Percentiles rank a stretch among this genome's conserved stretches.
Conservation (phyloP, 306 rosid species). For the Cucurbita maxima region DNA sequence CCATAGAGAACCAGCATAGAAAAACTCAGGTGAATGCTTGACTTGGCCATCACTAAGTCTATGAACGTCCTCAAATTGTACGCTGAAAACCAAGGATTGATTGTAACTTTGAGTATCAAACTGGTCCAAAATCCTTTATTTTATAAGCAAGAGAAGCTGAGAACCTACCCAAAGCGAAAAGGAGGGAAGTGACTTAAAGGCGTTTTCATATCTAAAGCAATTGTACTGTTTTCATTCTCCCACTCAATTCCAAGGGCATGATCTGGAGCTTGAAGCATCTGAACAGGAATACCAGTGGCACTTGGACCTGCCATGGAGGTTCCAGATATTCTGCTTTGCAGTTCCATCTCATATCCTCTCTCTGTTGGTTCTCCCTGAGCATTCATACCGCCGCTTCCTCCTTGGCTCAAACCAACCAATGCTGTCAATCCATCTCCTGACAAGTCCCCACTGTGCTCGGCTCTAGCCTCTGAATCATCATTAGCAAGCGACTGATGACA, state of each 20-base stretch:
- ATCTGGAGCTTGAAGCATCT: constrained; percentile 67
- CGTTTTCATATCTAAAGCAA: constrained; percentile 85
- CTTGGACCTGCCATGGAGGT: constrained; percentile 51
- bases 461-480: constrained; percentile 80
- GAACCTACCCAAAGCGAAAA: constrained; percentile 90
- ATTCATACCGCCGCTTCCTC: constrained; percentile 43
- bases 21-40: constrained; percentile 86
- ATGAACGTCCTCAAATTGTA: constrained; percentile 92
- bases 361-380: constrained; percentile 52
- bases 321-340: constrained; percentile 54
- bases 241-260: constrained; percentile 66
- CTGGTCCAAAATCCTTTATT: neutral
- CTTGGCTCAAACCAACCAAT: constrained; percentile 83
- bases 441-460: constrained; percentile 62
- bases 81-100: constrained; percentile 38
- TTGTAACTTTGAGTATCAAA: neutral
- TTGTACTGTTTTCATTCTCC: constrained; percentile 58
- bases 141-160: constrained; percentile 8
- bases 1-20: constrained; percentile 97
- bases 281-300: constrained; percentile 60
- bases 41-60: constrained; percentile 97
- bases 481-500: constrained; percentile 68
- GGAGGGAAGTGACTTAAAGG: constrained; percentile 97
- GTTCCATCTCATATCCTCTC: constrained; percentile 63
- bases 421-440: constrained; percentile 96